A percentile compares a stretch with the other conserved stretches of the same genome.
phyloP scores from a whole-genome alignment of 345 rosid species.

The Populus alba region DNA sequence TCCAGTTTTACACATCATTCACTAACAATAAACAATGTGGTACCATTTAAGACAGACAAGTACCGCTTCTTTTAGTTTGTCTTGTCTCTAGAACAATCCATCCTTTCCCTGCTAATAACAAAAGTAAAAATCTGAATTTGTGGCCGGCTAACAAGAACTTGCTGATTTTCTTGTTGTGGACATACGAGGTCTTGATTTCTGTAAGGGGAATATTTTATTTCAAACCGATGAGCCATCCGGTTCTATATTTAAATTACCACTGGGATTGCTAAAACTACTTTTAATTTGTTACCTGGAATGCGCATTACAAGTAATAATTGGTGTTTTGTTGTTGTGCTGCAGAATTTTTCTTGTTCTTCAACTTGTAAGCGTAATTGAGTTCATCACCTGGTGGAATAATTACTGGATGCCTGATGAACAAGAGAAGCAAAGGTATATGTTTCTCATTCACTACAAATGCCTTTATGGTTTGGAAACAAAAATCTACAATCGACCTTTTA shows the following conservation, averaged over 20 bases:
- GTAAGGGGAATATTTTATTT: too few relatives aligned
- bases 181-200: too few relatives aligned
- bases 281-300: neutral
- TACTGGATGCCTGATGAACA: constrained; percentile 69
- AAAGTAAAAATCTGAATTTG: too few relatives aligned
- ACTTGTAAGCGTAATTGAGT: constrained; percentile 78
- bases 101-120: too few relatives aligned
- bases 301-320: neutral
- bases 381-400: constrained; percentile 85
- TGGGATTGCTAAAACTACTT: neutral
- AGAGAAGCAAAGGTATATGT: constrained; percentile 53
- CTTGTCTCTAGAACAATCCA: too few relatives aligned
- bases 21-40: too few relatives aligned
- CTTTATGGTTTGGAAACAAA: neutral
- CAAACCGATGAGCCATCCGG: neutral
- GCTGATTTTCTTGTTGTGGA: too few relatives aligned
- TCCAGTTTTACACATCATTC: too few relatives aligned
- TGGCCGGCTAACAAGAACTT: too few relatives aligned
- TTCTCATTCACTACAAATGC: neutral
- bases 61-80: too few relatives aligned
- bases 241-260: neutral
- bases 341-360: constrained; percentile 84
- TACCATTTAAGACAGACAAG: too few relatives aligned
- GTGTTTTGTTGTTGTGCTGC: neutral
- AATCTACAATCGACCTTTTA: neutral